These are phyloP conservation scores for Rhodofomes roseus DNA, from an alignment of 1,284 basidiomycete species.

Conservation along the genomic window DNA sequence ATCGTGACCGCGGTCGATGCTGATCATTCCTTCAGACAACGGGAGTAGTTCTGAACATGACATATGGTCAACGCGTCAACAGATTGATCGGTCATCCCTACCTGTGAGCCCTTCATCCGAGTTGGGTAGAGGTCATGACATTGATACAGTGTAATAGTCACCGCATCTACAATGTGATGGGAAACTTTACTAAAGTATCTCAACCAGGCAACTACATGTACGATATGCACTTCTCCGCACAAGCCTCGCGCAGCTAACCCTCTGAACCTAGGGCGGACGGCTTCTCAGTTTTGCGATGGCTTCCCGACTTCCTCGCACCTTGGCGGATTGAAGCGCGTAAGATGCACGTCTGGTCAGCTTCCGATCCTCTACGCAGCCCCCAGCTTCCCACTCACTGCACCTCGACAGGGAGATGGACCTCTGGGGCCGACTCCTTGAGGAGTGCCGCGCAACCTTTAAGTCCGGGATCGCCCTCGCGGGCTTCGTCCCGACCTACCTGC, in stretches of 20 bases:
- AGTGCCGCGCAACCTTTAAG: not conserved
- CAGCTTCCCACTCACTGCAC: not conserved
- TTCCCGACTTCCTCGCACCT: conserved; percentile 24
- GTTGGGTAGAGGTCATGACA: too few relatives aligned
- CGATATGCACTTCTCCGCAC: not conserved
- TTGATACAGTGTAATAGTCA: too few relatives aligned
- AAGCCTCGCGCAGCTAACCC: too few relatives aligned
- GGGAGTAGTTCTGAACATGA: conserved; percentile 2
- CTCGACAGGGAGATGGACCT: conserved; percentile 22
- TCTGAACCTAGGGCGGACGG: conserved; percentile 25
- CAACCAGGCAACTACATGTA: conserved; percentile 9
- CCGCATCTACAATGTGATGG: conserved; percentile 6
- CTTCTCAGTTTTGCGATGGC: conserved; percentile 25
- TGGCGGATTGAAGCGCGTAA: conserved; percentile 25
- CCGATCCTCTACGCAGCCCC: too few relatives aligned
- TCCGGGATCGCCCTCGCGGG: not conserved
- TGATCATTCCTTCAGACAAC: conserved; percentile 1
- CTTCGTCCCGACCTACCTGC: conserved; percentile 17
- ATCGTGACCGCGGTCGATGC: not conserved
- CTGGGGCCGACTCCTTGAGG: conserved; percentile 22
- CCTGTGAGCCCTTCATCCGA: conserved; percentile 1
- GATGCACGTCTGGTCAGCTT: conserved; percentile 26
- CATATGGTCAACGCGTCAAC: conserved; percentile 5
- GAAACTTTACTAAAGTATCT: conserved; percentile 3
- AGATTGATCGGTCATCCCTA: conserved; percentile 3